A percentile compares a stretch with the other conserved stretches of the same genome.
phyloP scores from a whole-genome alignment of 1,139 yeast genomes.

The Candida labiduridarum region DNA sequence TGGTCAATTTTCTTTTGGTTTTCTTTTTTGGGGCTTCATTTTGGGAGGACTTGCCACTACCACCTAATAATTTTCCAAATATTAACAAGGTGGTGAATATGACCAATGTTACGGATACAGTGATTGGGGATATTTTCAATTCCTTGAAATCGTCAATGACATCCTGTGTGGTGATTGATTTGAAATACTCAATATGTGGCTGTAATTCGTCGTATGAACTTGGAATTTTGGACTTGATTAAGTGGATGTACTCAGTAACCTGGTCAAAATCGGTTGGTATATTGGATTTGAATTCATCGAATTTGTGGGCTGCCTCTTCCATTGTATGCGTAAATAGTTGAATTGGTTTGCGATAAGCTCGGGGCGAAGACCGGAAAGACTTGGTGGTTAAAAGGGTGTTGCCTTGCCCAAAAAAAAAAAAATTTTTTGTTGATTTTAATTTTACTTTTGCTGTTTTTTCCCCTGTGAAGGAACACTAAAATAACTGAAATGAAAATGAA shows the following conservation, averaged over 20 bases:
- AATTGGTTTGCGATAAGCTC: neutral
- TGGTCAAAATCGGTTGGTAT: conserved; percentile 16
- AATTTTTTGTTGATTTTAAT: neutral
- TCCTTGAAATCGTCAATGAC: conserved; percentile 33
- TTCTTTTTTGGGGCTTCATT: conserved; percentile 16
- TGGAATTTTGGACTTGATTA: conserved; percentile 13
- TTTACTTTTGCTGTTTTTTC: neutral
- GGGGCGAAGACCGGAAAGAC: neutral
- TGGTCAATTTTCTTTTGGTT: conserved; percentile 41
- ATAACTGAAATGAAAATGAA: too few relatives aligned
- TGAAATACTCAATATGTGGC: conserved; percentile 12
- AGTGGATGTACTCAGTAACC: conserved; percentile 15
- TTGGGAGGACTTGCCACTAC: conserved; percentile 7
- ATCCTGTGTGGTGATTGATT: conserved; percentile 22
- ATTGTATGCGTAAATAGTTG: conserved; percentile 3
- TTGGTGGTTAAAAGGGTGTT: too few relatives aligned
- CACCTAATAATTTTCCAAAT: conserved; percentile 20
- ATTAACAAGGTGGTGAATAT: conserved; percentile 31
- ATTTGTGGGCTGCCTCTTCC: conserved; percentile 14
- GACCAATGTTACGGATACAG: conserved; percentile 37
- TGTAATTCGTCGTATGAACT: conserved; percentile 12
- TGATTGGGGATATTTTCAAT: conserved; percentile 36
- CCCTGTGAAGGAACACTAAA: neutral
- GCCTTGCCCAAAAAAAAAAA: too few relatives aligned
- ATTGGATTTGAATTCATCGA: conserved; percentile 15